Conservation (phyloP, 345 rosid species). For the Lumnitzera littorea region DNA sequence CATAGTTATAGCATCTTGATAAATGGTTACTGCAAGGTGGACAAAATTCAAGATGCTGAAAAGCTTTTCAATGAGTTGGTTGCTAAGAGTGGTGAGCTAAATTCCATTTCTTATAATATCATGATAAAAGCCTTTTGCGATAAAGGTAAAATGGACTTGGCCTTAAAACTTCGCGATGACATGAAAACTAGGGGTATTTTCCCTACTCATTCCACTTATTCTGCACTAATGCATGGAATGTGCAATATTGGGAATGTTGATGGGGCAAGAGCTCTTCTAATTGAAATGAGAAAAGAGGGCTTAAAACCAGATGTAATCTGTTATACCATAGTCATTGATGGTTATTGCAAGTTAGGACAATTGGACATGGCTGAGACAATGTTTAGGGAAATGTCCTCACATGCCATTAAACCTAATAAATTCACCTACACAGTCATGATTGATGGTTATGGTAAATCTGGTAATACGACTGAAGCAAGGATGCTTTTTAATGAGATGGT, state of each 20-base stretch:
- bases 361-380: conserved; percentile 45
- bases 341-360: conserved; percentile 62
- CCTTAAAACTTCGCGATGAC: conserved; percentile 47
- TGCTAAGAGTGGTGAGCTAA: conserved; percentile 32
- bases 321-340: conserved; percentile 68
- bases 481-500: conserved; percentile 56
- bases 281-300: conserved; percentile 59
- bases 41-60: conserved; percentile 53
- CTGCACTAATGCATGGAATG: conserved; percentile 65
- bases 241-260: conserved; percentile 47
- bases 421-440: conserved; percentile 74
- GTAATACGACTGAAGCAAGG: conserved; percentile 49
- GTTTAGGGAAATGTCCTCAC: conserved; percentile 52
- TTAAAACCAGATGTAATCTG: conserved; percentile 58
- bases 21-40: conserved; percentile 66
- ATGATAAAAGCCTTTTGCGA: conserved; percentile 49
- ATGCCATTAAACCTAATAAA: conserved; percentile 53
- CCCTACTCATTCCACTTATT: conserved; percentile 48
- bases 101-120: conserved; percentile 49
- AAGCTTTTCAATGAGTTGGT: conserved; percentile 51
- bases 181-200: conserved; percentile 50
- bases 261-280: conserved; percentile 39
- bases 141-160: conserved; percentile 41
- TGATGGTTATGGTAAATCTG: conserved; percentile 48
- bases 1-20: conserved; percentile 64